Evolutionary conservation across 208 protist species (phyloP).

Genomic region (Giardia duodenalis): DNA sequence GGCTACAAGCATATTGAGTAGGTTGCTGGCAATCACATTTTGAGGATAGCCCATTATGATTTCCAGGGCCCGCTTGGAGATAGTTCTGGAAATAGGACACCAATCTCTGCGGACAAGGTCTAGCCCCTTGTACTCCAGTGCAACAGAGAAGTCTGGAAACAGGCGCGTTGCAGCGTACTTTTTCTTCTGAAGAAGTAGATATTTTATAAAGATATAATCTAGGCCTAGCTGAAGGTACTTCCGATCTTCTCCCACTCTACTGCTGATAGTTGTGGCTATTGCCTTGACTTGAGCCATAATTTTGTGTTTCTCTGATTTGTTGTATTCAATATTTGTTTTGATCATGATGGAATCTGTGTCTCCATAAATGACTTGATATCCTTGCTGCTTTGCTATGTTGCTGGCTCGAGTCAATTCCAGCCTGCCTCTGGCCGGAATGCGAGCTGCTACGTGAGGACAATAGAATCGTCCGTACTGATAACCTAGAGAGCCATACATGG

Average conservation of each 20-base stretch:
- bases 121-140: constrained; percentile 71
- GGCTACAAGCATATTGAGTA: background rate
- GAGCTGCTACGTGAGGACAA: constrained; percentile 80
- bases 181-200: constrained; percentile 87
- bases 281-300: background rate
- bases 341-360: constrained; percentile 99
- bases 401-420: constrained; percentile 76
- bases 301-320: background rate
- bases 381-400: constrained; percentile 55
- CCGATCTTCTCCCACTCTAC: constrained; percentile 83
- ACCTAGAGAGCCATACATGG: constrained; percentile 84
- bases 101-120: constrained; percentile 98
- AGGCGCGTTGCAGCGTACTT: constrained; percentile 60
- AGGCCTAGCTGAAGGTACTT: constrained; percentile 93
- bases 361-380: constrained; percentile 60
- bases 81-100: constrained; percentile 80
- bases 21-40: background rate
- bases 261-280: constrained; percentile 48
- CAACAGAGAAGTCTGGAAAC: no score
- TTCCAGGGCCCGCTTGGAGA: constrained; percentile 36
- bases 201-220: constrained; percentile 90
- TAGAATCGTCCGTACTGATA: constrained; percentile 92
- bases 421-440: constrained; percentile 82
- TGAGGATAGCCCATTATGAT: background rate
- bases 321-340: constrained; percentile 59